Evolutionary conservation across 768 basidiomycete genomes (phyloP), one percentile per base, ranked within the genome.

Genomic region (Tubosaeta brunneosetosa): DNA sequence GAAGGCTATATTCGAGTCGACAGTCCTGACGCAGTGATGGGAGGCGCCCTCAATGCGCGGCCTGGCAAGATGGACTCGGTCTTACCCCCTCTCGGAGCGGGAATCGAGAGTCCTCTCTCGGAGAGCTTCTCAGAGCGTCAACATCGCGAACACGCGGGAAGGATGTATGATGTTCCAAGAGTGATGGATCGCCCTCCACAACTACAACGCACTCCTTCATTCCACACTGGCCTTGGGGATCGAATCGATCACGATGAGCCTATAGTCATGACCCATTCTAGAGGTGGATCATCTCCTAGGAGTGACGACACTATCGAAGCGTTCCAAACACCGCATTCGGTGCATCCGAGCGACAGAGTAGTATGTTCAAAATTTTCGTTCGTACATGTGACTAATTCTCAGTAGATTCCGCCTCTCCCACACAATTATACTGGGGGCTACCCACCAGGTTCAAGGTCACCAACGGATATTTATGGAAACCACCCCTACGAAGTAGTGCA

Each of bases 251-350:
- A 31, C 32, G 55, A 60, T 13, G 63, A 46, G 5, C 65, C 65
- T 31, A 56, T 65, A 34, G n/a, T 66, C 44, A 59, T 67, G 59
- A 37, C 11, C 5, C 47, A 46, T 17, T 59, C 66, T 3, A 58
- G 41, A 25, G 52, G 53, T 34, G 55, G 61, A 52, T 66, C 58
- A 13, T 55, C 56, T 13, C 54, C 67, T 27, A 60, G 52, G 4
- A 71, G 69, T 48, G 69, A 69, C 44, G 65, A 61, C 34, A 69
- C 69, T n/a, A 55, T 69, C 3, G 67, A 71, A 26, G 59, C 57
- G 12, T 52, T 59, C 37, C 66, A 53, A 51, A 57, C 58, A n/a
- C 58, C 67, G 27, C 34, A 50, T 42, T 49, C 55, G 7, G 42
- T 47, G 32, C 53, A 71, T 47, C 65, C 57, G 34, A 57, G 33